Percentiles rank a stretch among this genome's conserved stretches.
These are phyloP conservation scores for Galerina sulciceps DNA, from an alignment of 768 basidiomycete genomes.

Conservation along the genomic window DNA sequence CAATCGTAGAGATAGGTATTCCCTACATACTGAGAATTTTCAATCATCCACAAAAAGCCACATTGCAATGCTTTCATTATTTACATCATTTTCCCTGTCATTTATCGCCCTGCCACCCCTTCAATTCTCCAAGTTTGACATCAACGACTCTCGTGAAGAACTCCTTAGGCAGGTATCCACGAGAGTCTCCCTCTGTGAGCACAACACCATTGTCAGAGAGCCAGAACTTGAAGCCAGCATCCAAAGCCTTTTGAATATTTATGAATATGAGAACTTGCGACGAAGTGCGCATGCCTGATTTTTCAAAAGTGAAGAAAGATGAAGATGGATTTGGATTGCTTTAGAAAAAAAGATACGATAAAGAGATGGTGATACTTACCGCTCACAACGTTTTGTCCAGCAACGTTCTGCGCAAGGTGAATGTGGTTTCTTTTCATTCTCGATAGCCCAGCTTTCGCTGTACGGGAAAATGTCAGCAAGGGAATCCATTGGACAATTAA, in stretches of 20 bases:
- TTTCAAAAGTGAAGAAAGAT: not conserved
- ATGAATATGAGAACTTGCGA: constrained; percentile 85
- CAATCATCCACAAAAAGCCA: too few relatives aligned
- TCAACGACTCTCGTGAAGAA: constrained; percentile 77
- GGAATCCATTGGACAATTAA: not conserved
- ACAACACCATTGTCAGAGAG: constrained; percentile 89
- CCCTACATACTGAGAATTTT: too few relatives aligned
- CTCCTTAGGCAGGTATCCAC: constrained; percentile 60
- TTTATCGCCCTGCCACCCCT: constrained; percentile 36
- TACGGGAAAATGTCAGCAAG: not conserved
- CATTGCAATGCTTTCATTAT: too few relatives aligned
- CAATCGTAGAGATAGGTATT: too few relatives aligned
- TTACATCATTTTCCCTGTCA: too few relatives aligned
- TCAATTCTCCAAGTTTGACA: constrained; percentile 34
- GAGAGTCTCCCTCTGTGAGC: constrained; percentile 75
- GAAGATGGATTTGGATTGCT: too few relatives aligned
- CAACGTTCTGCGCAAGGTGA: constrained; percentile 84
- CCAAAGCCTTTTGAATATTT: constrained; percentile 70
- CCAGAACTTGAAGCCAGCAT: constrained; percentile 73
- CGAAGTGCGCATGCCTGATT: constrained; percentile 76
- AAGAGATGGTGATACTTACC: constrained; percentile 49
- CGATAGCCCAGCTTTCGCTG: constrained; percentile 75
- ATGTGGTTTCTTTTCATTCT: constrained; percentile 92
- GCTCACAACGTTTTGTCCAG: constrained; percentile 69
- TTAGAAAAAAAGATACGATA: not conserved